Base-by-base conservation (phyloP, 345 rosid genomes). In the Acer campestre region DNA sequence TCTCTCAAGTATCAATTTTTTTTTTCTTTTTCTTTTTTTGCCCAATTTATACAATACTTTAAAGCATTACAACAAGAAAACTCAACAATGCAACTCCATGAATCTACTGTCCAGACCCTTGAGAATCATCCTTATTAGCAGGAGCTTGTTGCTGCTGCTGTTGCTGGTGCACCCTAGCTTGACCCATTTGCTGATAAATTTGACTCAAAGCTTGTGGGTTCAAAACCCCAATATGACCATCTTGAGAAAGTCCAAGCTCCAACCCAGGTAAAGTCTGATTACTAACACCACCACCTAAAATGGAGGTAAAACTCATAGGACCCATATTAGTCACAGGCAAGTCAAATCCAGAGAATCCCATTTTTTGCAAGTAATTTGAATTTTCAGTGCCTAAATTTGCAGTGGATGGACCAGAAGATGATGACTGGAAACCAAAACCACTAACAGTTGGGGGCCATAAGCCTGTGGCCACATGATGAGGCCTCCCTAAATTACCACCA, bases 121-220 rank as follows among this genome's bases (percentile, higher is more conserved):
- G 97, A 74, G 98, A 93, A 78, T 94, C 93, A 86, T 93, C 98
- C 74, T 93, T 89, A 48, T 70, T 69, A 77, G 89, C 77, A 80
- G 84, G 84, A 74, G 86, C 76, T 78, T 86, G 88, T 63, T 86
- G 89, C 73, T 84, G 84, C 10, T 85, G 91, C 38, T 80, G 87
- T 3, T 88, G 90, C 49, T 82, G 89, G 5, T 80, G 87, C 78
- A 83, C 77, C 80, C 90, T 88, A 70, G 84, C 90, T 64, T 93
- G 97, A 56, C 93, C 87, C 89, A 91, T 90, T 86, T 95, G 98
- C 85, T 95, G 98, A 88, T 95, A 95, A 80, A 95, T 85, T 87
- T 90, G 98, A 79, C 74, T 80, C 80, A 91, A 88, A 63, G 97
- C 87, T 72, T 90, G 98, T 14, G 94, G 86, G 61, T 86, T 94